phyloP scores from a whole-genome alignment of 805 yeast genomes.

The Ogataea degrootiae region DNA sequence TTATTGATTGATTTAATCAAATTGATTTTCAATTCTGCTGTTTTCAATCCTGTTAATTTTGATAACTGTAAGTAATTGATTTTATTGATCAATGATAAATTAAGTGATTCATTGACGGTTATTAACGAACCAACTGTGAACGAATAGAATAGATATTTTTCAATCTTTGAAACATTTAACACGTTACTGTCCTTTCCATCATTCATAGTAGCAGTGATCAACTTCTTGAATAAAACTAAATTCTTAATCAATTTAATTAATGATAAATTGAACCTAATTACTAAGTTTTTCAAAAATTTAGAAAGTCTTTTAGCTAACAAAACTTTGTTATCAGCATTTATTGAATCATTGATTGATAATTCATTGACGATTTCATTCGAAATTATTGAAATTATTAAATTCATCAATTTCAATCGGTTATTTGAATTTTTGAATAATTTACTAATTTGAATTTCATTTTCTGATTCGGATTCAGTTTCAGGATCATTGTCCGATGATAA shows the following conservation, averaged over 20 bases:
- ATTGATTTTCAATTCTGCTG: conserved; percentile 2
- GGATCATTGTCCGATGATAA: neutral
- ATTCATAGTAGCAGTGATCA: neutral
- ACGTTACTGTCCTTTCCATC: neutral
- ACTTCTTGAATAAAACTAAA: conserved; percentile 9
- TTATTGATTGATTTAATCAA: neutral
- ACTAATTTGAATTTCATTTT: neutral
- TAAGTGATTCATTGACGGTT: neutral
- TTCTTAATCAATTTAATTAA: conserved; percentile 4
- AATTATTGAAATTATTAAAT: neutral
- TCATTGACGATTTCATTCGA: neutral
- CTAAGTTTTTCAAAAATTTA: conserved; percentile 2
- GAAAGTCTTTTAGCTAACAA: neutral
- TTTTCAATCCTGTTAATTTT: conserved; percentile 14
- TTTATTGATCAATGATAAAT: neutral
- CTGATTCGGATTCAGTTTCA: conserved; percentile 1
- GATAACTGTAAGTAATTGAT: conserved; percentile 3
- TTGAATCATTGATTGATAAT: neutral
- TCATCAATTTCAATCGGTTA: neutral
- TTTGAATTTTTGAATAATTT: neutral
- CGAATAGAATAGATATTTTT: conserved; percentile 10
- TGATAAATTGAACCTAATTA: conserved; percentile 1
- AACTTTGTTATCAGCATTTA: neutral
- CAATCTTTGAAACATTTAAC: neutral
- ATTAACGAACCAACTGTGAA: conserved; percentile 9